Conservation (phyloP, 2,329 filamentous ascomycete species). For the Trichoderma sp. region DNA sequence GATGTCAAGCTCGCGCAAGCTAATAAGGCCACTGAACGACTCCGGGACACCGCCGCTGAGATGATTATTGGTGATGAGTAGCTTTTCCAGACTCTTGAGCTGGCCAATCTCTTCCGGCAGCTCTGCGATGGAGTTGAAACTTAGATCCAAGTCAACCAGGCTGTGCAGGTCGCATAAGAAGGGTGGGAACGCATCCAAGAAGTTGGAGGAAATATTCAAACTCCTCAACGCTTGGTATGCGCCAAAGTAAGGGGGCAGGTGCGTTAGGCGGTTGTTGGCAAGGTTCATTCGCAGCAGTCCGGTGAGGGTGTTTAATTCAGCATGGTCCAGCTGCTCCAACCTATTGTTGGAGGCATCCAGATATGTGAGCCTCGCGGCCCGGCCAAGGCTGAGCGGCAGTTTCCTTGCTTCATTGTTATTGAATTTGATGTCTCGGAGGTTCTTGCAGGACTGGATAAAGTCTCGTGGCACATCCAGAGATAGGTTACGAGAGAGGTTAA, state of each 20-base stretch:
- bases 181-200: slow-evolving; percentile 77
- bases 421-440: slow-evolving; percentile 91
- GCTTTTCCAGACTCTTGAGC: slow-evolving; percentile 75
- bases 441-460: slow-evolving; percentile 90
- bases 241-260: slow-evolving; percentile 78
- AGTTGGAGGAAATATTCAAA: slow-evolving; percentile 92
- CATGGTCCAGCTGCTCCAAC: slow-evolving; percentile 81
- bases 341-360: slow-evolving; percentile 95
- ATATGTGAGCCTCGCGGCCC: slow-evolving; percentile 78
- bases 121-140: slow-evolving; percentile 84
- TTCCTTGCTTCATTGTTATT: slow-evolving; percentile 90
- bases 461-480: slow-evolving; percentile 91
- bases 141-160: slow-evolving; percentile 89
- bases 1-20: slow-evolving; percentile 85
- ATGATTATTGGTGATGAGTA: slow-evolving; percentile 95
- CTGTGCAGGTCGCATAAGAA: slow-evolving; percentile 81
- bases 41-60: slow-evolving; percentile 72
- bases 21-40: slow-evolving; percentile 70
- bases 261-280: slow-evolving; percentile 84
- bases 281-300: slow-evolving; percentile 85
- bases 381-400: slow-evolving; percentile 77
- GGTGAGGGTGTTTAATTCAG: slow-evolving; percentile 71
- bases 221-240: slow-evolving; percentile 76
- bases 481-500: slow-evolving; percentile 90
- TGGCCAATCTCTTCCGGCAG: slow-evolving; percentile 77